phyloP scores from a whole-genome alignment of 108 stramenopile species.

The Thalassiosira profunda region DNA sequence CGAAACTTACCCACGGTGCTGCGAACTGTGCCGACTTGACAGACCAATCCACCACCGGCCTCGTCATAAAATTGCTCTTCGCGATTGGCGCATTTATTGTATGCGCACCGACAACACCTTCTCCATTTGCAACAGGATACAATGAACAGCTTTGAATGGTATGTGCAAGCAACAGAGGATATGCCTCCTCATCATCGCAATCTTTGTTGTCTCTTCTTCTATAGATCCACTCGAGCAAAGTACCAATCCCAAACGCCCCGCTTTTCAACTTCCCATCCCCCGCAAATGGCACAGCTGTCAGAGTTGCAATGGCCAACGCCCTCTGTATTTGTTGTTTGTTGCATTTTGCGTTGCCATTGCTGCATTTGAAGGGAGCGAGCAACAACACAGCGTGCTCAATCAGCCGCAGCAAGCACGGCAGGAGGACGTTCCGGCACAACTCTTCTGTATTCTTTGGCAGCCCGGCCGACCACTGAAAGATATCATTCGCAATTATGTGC shows the following conservation, averaged over 20 bases:
- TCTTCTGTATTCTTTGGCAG: slow-evolving; percentile 25
- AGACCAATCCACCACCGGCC: slow-evolving; percentile 35
- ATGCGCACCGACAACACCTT: no score
- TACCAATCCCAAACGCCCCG: slow-evolving; percentile 26
- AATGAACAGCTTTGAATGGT: slow-evolving; percentile 10
- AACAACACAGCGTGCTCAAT: slow-evolving; percentile 11
- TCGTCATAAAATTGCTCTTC: slow-evolving; percentile 21
- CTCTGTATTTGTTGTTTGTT: no score
- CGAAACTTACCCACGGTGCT: slow-evolving; percentile 28
- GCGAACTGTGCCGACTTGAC: slow-evolving; percentile 11
- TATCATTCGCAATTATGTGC: slow-evolving; percentile 9
- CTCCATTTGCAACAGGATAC: background rate
- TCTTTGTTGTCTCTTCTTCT: background rate
- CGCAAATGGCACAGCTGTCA: slow-evolving; percentile 31
- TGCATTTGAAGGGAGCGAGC: no score
- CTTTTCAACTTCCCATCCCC: slow-evolving; percentile 34
- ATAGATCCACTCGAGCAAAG: slow-evolving; percentile 36
- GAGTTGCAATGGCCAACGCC: slow-evolving; percentile 28
- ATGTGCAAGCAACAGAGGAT: slow-evolving; percentile 24
- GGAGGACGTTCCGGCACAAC: slow-evolving; percentile 18
- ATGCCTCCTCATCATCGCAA: background rate
- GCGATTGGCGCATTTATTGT: background rate
- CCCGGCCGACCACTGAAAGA: slow-evolving; percentile 7
- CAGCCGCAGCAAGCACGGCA: slow-evolving; percentile 30
- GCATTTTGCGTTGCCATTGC: no score